Evolutionary conservation across 139 green algal species (phyloP).

Genomic region (Coccomyxa sp.): DNA sequence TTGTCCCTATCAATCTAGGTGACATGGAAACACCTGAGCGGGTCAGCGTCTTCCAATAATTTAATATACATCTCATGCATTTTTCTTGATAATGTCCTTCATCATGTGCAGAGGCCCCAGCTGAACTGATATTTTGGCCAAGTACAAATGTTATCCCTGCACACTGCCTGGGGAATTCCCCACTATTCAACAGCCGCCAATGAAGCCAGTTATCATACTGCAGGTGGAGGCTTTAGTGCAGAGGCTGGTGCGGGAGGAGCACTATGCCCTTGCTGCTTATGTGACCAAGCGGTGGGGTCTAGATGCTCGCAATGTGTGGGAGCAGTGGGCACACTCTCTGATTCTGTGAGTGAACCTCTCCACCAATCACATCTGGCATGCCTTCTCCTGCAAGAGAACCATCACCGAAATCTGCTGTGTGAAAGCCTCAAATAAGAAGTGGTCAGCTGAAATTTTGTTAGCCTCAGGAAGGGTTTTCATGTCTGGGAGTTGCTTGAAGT

Average conservation of each 20-base stretch:
- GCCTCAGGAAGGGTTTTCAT: not conserved
- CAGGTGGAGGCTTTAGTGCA: not conserved
- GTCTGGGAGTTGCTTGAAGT: not conserved
- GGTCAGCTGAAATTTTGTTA: too few relatives aligned
- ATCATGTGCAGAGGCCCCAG: not conserved
- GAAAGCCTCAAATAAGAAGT: not conserved
- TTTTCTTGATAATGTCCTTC: not conserved
- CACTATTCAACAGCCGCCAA: not conserved
- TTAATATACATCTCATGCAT: not conserved
- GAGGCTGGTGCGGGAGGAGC: not conserved
- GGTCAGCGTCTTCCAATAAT: not conserved
- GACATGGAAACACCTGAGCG: not conserved
- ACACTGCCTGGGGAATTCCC: not conserved
- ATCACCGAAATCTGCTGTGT: not conserved
- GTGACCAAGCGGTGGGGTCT: not conserved
- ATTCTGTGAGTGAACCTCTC: not conserved
- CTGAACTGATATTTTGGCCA: not conserved
- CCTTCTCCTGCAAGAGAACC: not conserved
- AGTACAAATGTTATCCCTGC: not conserved
- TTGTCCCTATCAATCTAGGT: not conserved
- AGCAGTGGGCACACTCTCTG: not conserved
- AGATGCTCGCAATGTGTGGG: not conserved
- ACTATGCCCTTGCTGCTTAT: not conserved
- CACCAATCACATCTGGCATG: not conserved
- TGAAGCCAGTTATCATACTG: not conserved